These are phyloP conservation scores for Neoascochyta sp. DNA, from an alignment of 2,329 filamentous ascomycete genomes.

Conservation along the genomic window DNA sequence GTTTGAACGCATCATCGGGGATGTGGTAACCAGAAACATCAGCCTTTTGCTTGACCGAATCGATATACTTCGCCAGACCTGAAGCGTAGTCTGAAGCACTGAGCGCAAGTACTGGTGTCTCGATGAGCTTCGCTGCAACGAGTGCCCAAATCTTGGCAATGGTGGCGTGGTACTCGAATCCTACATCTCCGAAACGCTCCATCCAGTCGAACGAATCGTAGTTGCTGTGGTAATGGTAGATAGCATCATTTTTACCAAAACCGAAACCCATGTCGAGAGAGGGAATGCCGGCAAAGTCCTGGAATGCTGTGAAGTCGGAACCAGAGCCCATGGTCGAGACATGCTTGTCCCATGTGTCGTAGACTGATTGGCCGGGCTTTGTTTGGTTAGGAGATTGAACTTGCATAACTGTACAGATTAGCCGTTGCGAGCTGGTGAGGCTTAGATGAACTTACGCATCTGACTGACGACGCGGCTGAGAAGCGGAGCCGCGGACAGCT, in stretches of 20 bases:
- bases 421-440: too few species aligned
- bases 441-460: slow-evolving; percentile 42
- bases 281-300: slow-evolving; percentile 51
- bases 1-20: slow-evolving; percentile 31
- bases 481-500: slow-evolving; percentile 66
- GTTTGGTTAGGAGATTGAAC: slow-evolving; percentile 65
- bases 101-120: slow-evolving; percentile 47
- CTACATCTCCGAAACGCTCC: slow-evolving; percentile 68
- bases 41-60: slow-evolving; percentile 39
- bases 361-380: slow-evolving; percentile 62
- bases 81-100: slow-evolving; percentile 47
- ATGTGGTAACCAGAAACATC: slow-evolving; percentile 7
- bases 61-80: slow-evolving; percentile 43
- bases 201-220: slow-evolving; percentile 86
- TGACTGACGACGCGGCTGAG: slow-evolving; percentile 70
- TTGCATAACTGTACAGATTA: slow-evolving; percentile 23
- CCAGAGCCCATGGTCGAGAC: slow-evolving; percentile 56
- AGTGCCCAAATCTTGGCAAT: slow-evolving; percentile 47
- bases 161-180: slow-evolving; percentile 55
- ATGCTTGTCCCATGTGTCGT: slow-evolving; percentile 56
- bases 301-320: slow-evolving; percentile 52
- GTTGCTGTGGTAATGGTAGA: slow-evolving; percentile 79
- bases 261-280: slow-evolving; percentile 48
- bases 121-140: slow-evolving; percentile 45
- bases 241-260: slow-evolving; percentile 39